These are phyloP conservation scores for Oryza meridionalis DNA, from an alignment of 176 grass and related monocot genomes.

Conservation along the genomic window DNA sequence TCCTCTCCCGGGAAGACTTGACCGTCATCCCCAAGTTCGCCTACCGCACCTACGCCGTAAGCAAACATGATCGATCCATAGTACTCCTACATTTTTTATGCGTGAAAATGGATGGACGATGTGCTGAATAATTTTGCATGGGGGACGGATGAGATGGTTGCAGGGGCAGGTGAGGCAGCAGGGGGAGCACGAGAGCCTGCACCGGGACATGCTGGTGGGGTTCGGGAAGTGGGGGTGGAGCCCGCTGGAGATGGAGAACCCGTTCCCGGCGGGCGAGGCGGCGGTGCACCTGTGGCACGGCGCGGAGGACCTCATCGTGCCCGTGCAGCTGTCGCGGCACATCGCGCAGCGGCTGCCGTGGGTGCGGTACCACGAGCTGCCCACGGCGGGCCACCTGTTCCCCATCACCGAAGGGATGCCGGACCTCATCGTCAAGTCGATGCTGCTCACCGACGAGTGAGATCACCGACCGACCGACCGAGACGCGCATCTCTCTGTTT, in stretches of 20 bases:
- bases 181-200: conserved; percentile 61
- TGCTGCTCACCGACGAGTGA: conserved; percentile 52
- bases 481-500: not conserved
- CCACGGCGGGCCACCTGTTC: conserved; percentile 73
- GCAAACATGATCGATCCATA: not conserved
- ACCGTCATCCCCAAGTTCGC: conserved; percentile 48
- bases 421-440: conserved; percentile 62
- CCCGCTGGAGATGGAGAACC: conserved; percentile 72
- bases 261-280: conserved; percentile 69
- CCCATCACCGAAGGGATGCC: conserved; percentile 59
- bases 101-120: not conserved
- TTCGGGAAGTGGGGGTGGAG: conserved; percentile 77
- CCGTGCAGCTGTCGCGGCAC: conserved; percentile 61
- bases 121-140: not conserved
- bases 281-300: conserved; percentile 87
- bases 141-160: not conserved
- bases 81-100: no score
- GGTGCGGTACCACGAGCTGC: conserved; percentile 81
- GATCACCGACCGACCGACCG: not conserved
- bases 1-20: conserved; percentile 52
- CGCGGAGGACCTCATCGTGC: conserved; percentile 70
- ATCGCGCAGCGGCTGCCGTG: conserved; percentile 67
- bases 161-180: conserved; percentile 65
- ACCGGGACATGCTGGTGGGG: conserved; percentile 68
- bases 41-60: conserved; percentile 42